Evolutionary conservation across 2,329 filamentous ascomycete genomes (phyloP).

Genomic region (Nannizziopsis arthrosporioides): DNA sequence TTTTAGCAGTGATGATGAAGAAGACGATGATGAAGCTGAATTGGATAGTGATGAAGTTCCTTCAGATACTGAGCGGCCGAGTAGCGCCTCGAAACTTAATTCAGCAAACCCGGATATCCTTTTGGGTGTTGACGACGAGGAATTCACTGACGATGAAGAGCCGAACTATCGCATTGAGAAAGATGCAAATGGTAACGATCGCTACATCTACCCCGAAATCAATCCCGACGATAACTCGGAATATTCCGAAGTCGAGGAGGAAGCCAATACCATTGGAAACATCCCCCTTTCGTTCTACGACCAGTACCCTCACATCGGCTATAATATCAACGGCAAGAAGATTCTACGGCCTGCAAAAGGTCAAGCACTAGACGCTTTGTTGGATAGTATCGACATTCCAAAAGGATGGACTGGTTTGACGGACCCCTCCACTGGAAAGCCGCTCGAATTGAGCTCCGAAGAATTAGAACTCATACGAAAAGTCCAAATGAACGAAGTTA

Average conservation of each 20-base stretch:
- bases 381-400: conserved; percentile 93
- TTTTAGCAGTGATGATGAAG: conserved; percentile 39
- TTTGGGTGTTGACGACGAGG: conserved; percentile 19
- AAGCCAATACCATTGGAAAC: conserved; percentile 83
- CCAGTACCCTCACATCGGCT: conserved; percentile 93
- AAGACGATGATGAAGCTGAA: conserved; percentile 37
- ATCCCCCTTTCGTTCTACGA: conserved; percentile 95
- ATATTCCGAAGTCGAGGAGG: conserved; percentile 70
- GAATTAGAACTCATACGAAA: conserved; percentile 81
- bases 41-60: conserved; percentile 39
- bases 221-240: conserved; percentile 94
- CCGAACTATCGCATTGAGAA: conserved; percentile 52
- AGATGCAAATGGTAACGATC: conserved; percentile 80
- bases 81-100: conserved; percentile 30
- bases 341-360: conserved; percentile 93
- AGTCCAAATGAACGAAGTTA: conserved; percentile 77
- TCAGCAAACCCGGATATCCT: conserved; percentile 16
- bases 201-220: conserved; percentile 89
- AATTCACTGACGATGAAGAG: conserved; percentile 27
- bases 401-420: conserved; percentile 96
- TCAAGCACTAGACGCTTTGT: conserved; percentile 78
- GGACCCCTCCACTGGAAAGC: conserved; percentile 87
- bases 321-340: conserved; percentile 97
- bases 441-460: conserved; percentile 72
- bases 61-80: conserved; percentile 33